Base-by-base conservation (phyloP, 2,329 filamentous ascomycete genomes). In the Orbilia quercus region DNA sequence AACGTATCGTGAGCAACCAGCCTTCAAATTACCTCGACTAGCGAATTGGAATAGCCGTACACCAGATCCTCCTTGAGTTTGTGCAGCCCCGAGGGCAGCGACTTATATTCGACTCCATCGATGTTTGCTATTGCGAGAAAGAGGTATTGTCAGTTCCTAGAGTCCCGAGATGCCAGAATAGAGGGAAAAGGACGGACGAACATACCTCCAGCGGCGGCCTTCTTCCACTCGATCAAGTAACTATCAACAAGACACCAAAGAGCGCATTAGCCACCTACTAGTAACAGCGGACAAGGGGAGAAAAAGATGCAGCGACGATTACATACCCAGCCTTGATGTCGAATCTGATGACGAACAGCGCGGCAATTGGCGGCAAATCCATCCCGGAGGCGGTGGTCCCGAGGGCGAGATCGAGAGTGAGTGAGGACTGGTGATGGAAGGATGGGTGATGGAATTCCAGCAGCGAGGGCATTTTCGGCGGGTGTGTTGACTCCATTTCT, bases 101-200 rank as follows among this genome's bases (percentile, higher is more conserved):
- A 96, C 82, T 97, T 98, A 85, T 92, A 99, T 82, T 99, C 95
- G 78, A 97, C 88, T 63, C 92, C 92, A 77, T 96, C 91, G 53
- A 98, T 20, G 44, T 74, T 64, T 14, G 69, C 70, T 74, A 31
- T 31, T 31, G 57, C 12, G n/a, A 51, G 59, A 55, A 22, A 55
- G 16, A 47, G 55, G 31, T 58, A 23, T 12, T 18, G n/a, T 54
- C 44, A 50, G 57, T 44, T 16, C 40, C 58, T 36, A 40, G n/a
- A 18, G 36, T 48, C 14, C 23, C 16, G 23, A 38, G 34, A 14
- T 42, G 28, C 31, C 2, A 6, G n/a, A 38, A 25, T 42, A 47
- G 42, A 47, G 58, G 59, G 36, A 34, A 50, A 38, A 36, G 23
- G 23, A 54, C 23, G 59, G 38, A 18, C 22, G 42, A 34, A 79